Evolutionary conservation across 1,284 basidiomycete species (phyloP), one percentile per base, ranked within the genome.

Genomic region (Cystobasidium pallidum): DNA sequence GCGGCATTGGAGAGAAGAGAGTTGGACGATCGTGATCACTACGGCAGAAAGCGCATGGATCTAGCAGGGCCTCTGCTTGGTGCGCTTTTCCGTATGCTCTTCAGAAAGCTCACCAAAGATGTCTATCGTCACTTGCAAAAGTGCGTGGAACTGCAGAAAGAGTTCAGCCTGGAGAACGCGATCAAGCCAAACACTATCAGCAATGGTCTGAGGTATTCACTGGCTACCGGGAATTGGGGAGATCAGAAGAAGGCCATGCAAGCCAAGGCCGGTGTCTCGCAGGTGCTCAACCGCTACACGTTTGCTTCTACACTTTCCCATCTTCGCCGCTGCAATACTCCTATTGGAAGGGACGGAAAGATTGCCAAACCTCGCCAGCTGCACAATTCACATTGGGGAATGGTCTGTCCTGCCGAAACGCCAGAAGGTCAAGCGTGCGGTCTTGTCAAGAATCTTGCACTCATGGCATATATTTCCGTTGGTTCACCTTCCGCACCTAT

Each of bases 331-430:
- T 96, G 93, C 81, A 99, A 99, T 81, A 99, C 96, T 0, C 96
- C 96, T 2, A 89, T 99, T 66, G 96, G 96, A 71, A 89, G 96
- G 76, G 96, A 99, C 81, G 94, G 94, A 75, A 99, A 99, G 84
- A 99, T 99, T 73, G 95, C 96, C 65, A 99, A 99, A 81, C 96
- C 96, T 65, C 95, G 96, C 79, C 96, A 99, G 80, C 85, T 99
- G 70, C 96, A 99, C 83, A 99, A 99, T 81, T 98, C 96, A 1
- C 95, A 99, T 80, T 99, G 95, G 95, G 95, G 95, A 55, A 97
- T 99, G 94, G 95, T 99, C 13, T 97, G 94, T 80, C 96, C 95
- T 51, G 96, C 96, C 62, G 95, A 99, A 82, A 99, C 95, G 13
- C 95, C 95, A 7, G 95, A 99, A 89, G 95, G 95, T 70, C 95